Evolutionary conservation across 2,329 filamentous ascomycete species (phyloP).

Genomic region (Claviceps africana): DNA sequence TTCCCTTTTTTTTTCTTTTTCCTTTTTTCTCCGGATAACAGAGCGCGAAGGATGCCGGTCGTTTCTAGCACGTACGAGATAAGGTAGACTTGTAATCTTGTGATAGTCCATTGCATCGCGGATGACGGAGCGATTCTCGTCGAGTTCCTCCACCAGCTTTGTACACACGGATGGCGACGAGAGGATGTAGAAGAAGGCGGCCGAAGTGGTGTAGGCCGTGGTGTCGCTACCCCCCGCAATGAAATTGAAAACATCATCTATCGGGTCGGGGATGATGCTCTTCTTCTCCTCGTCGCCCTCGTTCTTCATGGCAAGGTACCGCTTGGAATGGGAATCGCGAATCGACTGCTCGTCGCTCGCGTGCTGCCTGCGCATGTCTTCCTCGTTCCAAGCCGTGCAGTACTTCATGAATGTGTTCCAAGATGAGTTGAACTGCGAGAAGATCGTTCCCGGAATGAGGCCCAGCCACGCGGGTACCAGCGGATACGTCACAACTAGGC

Average conservation of each 20-base stretch:
- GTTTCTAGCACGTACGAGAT: background rate
- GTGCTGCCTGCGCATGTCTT: background rate
- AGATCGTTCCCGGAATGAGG: background rate
- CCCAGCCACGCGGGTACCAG: background rate
- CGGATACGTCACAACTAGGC: background rate
- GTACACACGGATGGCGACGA: background rate
- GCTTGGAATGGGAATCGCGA: background rate
- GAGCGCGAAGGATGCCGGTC: background rate
- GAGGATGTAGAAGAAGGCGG: background rate
- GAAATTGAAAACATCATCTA: constrained; percentile 1
- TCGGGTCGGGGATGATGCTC: background rate
- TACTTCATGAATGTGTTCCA: background rate
- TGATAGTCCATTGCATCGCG: background rate
- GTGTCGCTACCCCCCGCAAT: constrained; percentile 1
- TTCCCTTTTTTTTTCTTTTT: too few species aligned
- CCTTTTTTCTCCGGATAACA: background rate
- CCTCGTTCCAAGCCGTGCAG: background rate
- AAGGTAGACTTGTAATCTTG: background rate
- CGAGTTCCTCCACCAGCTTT: background rate
- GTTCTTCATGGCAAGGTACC: background rate
- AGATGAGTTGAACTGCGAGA: background rate
- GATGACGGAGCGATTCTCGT: background rate
- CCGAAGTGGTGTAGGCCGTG: background rate
- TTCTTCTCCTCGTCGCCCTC: background rate
- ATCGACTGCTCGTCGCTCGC: background rate